Base-by-base conservation (phyloP, 805 yeast species). In the Alloascoidea africana region DNA sequence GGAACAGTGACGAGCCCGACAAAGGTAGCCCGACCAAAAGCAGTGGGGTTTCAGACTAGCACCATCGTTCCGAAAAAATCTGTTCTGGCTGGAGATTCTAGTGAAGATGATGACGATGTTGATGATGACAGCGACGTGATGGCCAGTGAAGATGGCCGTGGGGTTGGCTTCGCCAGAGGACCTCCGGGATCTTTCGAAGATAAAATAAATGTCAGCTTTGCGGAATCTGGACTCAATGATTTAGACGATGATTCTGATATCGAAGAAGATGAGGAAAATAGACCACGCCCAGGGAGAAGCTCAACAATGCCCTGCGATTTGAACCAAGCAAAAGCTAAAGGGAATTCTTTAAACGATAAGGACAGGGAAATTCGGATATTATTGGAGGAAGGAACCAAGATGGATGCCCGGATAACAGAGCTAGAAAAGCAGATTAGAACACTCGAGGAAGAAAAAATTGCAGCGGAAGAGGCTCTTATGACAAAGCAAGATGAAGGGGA, bases 331-430 rank as follows among this genome's bases (percentile, higher is more conserved):
- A 8, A 8, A 8, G 30, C 30, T 8, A n/a, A 23, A 23, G n/a
- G n/a, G 8, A 23, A 23, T 23, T 8, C 13, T 8, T 15, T 47
- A 14, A 37, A 33, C n/a, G 53, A 47, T 16, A 38, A 44, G 36
- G 66, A 66, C 35, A 58, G 64, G 37, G 73, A 70, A 42, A 55
- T 68, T 18, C 60, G 62, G 40, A 42, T 64, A 30, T 51, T 70
- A 6, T 46, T 66, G 17, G 62, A 59, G 18, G 74, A 68, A 46
- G 66, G 70, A 32, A 56, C 66, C 14, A 60, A 68, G 42, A 63
- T 69, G 68, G 77, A 73, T 42, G 39, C 41, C 11, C 50, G 46
- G 36, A 41, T 47, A n/a, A 38, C 30, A 3, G 53, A 53, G 27
- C 44, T 49, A 0, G 55, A 53, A 42, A 38, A 30, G 14, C 27